Conservation (phyloP, 495 filamentous ascomycete species). For the Bryoglossum gracile region DNA sequence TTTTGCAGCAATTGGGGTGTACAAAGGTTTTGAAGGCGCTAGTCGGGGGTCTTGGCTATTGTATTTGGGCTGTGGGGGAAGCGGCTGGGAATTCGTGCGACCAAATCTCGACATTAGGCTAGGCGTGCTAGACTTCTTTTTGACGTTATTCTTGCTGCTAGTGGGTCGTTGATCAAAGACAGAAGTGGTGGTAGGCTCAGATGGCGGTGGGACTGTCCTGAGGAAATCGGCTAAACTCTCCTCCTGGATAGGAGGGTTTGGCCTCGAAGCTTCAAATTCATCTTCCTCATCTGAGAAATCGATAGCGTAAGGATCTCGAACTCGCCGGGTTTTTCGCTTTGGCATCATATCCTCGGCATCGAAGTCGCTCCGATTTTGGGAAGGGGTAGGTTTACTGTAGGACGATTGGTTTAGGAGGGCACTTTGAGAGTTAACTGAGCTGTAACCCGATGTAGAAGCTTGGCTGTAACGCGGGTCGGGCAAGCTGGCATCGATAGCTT, state of each 20-base stretch:
- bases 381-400: conserved; percentile 10
- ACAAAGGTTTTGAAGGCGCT: conserved; percentile 2
- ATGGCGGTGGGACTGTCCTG: conserved; percentile 69
- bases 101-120: conserved; percentile 58
- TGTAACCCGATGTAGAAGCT: conserved; percentile 38
- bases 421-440: conserved; percentile 47
- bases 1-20: conserved; percentile 25
- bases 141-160: conserved; percentile 32
- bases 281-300: conserved; percentile 80
- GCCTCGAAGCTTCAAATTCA: conserved; percentile 32
- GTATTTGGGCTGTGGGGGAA: conserved; percentile 9
- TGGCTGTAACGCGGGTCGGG: conserved; percentile 27
- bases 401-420: conserved; percentile 35
- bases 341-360: conserved; percentile 45
- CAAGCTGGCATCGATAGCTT: conserved; percentile 41
- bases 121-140: conserved; percentile 53
- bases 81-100: conserved; percentile 29
- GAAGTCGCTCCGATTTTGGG: conserved; percentile 4
- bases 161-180: conserved; percentile 14
- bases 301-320: conserved; percentile 86
- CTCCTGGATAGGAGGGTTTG: conserved; percentile 40
- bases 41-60: neutral
- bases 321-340: conserved; percentile 64
- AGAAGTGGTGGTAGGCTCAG: conserved; percentile 27
- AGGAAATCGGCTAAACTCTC: conserved; percentile 88